Evolutionary conservation across 768 basidiomycete species (phyloP), one percentile per base, ranked within the genome.

Genomic region (Russula lepida): DNA sequence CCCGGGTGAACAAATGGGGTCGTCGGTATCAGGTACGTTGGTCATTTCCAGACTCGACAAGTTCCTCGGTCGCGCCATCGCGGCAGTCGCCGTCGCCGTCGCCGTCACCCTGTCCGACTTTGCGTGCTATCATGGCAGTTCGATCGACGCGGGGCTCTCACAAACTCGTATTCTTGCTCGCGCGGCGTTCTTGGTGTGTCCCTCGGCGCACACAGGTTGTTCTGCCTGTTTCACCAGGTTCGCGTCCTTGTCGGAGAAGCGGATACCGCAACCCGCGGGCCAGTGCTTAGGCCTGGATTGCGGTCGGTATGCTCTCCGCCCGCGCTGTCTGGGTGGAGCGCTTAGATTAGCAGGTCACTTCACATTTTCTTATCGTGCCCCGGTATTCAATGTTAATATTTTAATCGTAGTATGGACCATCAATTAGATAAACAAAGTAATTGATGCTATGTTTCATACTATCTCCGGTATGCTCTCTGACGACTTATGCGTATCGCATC

Each of bases 21-120:
- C n/a, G n/a, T n/a, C n/a, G n/a, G n/a, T 63, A 63, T 32, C 51
- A 58, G 15, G 62, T 63, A 58, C 30, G 62, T 57, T 13, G 12
- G 8, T n/a, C n/a, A n/a, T n/a, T n/a, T 6, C 21, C 23, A 25
- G 61, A 62, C 23, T 62, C 60, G 19, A n/a, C n/a, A 21, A 56
- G 17, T 17, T 57, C 60, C 35, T 32, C 57, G 8, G 8, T 19
- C 44, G 4, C 30, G 30, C 56, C 5, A 15, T 15, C 39, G 25
- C 51, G 23, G 9, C n/a, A n/a, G n/a, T n/a, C n/a, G n/a, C 23
- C 37, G 6, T 6, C 62, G 1, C 3, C 15, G 1, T 37, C 35
- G 3, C 23, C 23, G 6, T 6, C 62, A 12, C 39, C 51, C 23
- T 43, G 51, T 12, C 56, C 62, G 52, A 35, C n/a, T 63, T 63